Percentiles rank a stretch among this genome's conserved stretches.
phyloP scores from a whole-genome alignment of 2,329 filamentous ascomycete species.

The Fusarium protoensiforme region DNA sequence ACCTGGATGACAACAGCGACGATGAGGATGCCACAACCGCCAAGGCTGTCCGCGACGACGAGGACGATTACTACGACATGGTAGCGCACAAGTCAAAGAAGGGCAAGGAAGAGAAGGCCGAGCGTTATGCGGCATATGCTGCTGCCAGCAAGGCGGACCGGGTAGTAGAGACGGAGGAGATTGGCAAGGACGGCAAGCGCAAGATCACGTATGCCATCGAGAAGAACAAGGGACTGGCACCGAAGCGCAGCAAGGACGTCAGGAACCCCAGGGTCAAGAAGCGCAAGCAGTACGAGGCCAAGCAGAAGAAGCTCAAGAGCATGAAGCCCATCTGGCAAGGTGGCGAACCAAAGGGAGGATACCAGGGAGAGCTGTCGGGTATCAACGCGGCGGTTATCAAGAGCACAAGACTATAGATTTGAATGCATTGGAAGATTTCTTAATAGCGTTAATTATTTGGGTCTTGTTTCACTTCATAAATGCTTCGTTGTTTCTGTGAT shows the following conservation, averaged over 20 bases:
- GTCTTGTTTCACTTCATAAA: not conserved
- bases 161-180: constrained; percentile 72
- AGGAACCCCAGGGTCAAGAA: constrained; percentile 98
- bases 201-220: constrained; percentile 94
- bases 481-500: not conserved
- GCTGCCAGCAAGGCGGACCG: constrained; percentile 73
- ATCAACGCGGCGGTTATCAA: constrained; percentile 95
- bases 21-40: constrained; percentile 70
- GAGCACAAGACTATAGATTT: constrained; percentile 83
- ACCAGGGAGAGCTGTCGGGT: constrained; percentile 91
- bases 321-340: constrained; percentile 89
- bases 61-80: constrained; percentile 90
- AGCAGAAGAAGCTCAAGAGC: constrained; percentile 95
- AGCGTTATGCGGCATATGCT: constrained; percentile 65
- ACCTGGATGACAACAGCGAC: constrained; percentile 75
- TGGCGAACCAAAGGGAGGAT: constrained; percentile 84
- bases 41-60: constrained; percentile 65
- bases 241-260: constrained; percentile 91
- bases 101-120: constrained; percentile 79
- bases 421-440: constrained; percentile 16
- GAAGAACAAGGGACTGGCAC: constrained; percentile 96
- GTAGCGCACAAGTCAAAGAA: constrained; percentile 75
- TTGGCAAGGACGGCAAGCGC: constrained; percentile 87
- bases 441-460: constrained; percentile 25
- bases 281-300: constrained; percentile 94